phyloP scores from a whole-genome alignment of 768 basidiomycete genomes.

The Tylopilus rubrobrunneus region DNA sequence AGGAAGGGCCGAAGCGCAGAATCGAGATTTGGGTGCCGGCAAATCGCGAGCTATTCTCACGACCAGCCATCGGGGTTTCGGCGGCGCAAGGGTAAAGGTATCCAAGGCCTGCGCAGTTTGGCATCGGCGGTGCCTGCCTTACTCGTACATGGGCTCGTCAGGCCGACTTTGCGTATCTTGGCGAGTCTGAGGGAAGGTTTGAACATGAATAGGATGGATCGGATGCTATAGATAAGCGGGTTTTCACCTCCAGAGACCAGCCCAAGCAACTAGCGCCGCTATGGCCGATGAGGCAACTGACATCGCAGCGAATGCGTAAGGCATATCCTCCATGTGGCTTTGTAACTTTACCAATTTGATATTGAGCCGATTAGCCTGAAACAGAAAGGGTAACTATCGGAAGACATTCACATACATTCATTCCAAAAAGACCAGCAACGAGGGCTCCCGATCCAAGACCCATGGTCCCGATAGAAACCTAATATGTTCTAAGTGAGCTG shows the following conservation, averaged over 20 bases:
- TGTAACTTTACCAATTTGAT: slow-evolving; percentile 49
- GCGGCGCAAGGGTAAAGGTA: slow-evolving; percentile 39
- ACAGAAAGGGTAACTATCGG: slow-evolving; percentile 14
- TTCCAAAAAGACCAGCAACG: slow-evolving; percentile 88
- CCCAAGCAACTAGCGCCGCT: slow-evolving; percentile 58
- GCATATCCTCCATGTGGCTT: slow-evolving; percentile 67
- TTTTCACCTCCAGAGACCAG: slow-evolving; percentile 59
- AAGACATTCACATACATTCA: slow-evolving; percentile 72
- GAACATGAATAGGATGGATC: slow-evolving; percentile 3
- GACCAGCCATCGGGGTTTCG: slow-evolving; percentile 39
- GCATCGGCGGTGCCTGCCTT: slow-evolving; percentile 10
- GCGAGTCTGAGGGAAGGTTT: slow-evolving; percentile 31
- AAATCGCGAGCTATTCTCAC: slow-evolving; percentile 21
- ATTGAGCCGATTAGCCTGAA: slow-evolving; percentile 20
- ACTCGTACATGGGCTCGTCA: slow-evolving; percentile 29
- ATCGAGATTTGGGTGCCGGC: slow-evolving; percentile 2
- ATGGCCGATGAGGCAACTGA: slow-evolving; percentile 55
- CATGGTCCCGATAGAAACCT: slow-evolving; percentile 94
- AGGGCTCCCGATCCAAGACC: slow-evolving; percentile 90
- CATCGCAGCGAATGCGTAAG: slow-evolving; percentile 71
- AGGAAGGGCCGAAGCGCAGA: background rate
- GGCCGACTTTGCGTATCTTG: slow-evolving; percentile 43
- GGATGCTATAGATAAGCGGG: slow-evolving; percentile 12
- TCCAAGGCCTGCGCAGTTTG: slow-evolving; percentile 27
- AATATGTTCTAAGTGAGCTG: slow-evolving; percentile 1